Conservation (phyloP, 305 asterid genomes). For the Solanum hybrid region DNA sequence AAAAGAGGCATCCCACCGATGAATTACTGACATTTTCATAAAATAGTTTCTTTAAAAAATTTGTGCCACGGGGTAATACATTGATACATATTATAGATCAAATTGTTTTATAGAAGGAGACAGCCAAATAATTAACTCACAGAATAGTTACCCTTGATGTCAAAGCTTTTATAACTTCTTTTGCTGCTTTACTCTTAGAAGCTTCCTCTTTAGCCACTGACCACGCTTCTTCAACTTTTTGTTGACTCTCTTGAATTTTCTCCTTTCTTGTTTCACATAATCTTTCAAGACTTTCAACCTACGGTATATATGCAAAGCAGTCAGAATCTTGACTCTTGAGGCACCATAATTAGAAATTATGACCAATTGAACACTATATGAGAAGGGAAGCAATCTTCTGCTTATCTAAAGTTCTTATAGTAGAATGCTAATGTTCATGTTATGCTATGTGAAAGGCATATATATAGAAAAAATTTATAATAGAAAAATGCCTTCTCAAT, state of each 20-base stretch:
- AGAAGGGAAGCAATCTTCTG: background rate
- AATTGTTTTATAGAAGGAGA: background rate
- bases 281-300: constrained; percentile 31
- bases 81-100: background rate
- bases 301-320: background rate
- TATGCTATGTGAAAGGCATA: background rate
- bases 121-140: background rate
- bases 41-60: background rate
- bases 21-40: background rate
- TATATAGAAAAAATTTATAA: background rate
- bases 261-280: constrained; percentile 29
- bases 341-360: background rate
- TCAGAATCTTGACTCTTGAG: background rate
- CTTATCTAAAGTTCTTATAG: background rate
- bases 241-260: constrained; percentile 27
- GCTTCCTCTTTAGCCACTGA: constrained; percentile 44
- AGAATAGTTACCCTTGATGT: constrained; percentile 30
- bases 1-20: background rate
- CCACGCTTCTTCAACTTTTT: constrained; percentile 35
- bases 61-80: background rate
- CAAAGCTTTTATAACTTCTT: constrained; percentile 36
- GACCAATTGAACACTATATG: background rate
- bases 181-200: constrained; percentile 35
- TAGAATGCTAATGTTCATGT: background rate
- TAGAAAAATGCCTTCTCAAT: background rate